These are phyloP conservation scores for Lepidium didymum DNA, from an alignment of 345 rosid species.

Conservation along the genomic window DNA sequence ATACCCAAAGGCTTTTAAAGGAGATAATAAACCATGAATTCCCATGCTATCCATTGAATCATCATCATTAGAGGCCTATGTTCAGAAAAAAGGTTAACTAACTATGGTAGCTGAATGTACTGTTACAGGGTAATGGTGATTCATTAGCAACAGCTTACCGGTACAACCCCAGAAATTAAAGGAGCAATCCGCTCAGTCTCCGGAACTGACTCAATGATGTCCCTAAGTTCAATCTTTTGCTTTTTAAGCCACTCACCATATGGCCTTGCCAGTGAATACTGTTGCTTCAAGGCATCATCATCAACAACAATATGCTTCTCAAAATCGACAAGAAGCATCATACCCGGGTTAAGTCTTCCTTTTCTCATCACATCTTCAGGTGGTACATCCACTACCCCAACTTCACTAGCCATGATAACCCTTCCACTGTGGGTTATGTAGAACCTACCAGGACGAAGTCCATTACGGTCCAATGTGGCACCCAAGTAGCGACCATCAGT, in stretches of 20 bases:
- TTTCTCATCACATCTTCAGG: slow-evolving; percentile 92
- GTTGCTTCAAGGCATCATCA: slow-evolving; percentile 92
- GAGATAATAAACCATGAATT: slow-evolving; percentile 80
- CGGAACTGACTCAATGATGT: slow-evolving; percentile 62
- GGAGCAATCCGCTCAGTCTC: slow-evolving; percentile 57
- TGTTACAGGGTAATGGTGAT: background rate
- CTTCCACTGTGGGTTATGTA: slow-evolving; percentile 83
- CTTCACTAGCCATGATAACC: slow-evolving; percentile 99
- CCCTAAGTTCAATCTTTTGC: slow-evolving; percentile 78
- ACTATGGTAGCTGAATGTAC: background rate
- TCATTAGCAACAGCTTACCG: slow-evolving; percentile 35
- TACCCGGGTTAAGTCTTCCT: slow-evolving; percentile 98
- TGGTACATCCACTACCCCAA: slow-evolving; percentile 91
- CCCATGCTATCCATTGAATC: slow-evolving; percentile 85
- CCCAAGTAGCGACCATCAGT: slow-evolving; percentile 99
- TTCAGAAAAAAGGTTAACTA: background rate
- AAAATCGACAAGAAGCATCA: slow-evolving; percentile 99
- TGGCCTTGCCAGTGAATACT: slow-evolving; percentile 82
- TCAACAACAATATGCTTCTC: slow-evolving; percentile 93
- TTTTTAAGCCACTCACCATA: slow-evolving; percentile 89
- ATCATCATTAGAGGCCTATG: slow-evolving; percentile 64
- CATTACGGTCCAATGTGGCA: slow-evolving; percentile 98
- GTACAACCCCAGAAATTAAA: slow-evolving; percentile 55
- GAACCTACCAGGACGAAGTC: slow-evolving; percentile 97
- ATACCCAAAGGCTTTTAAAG: slow-evolving; percentile 96